Evolutionary conservation across 768 basidiomycete genomes (phyloP), one percentile per base, ranked within the genome.

Genomic region (Xerocomus brunneocitrinus): DNA sequence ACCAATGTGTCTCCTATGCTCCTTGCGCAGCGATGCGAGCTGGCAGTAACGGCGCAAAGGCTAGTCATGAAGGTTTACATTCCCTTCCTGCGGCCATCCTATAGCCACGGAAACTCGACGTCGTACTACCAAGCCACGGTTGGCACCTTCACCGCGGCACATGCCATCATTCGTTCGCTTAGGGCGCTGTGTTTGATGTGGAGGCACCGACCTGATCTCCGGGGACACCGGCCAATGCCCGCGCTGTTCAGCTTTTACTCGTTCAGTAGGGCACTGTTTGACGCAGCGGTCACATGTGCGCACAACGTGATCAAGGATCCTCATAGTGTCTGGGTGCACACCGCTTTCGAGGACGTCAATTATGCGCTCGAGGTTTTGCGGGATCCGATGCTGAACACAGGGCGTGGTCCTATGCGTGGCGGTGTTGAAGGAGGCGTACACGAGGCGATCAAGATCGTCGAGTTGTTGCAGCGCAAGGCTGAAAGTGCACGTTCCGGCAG

Each of bases 121-220:
- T 69, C 73, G 10, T 71, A 74, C 50, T 77, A 77, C 52, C 80
- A 82, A 54, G 83, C 83, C 1, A 74, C 77, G 13, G 74, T 79
- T 35, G 80, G 82, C 32, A 78, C 78, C 30, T 73, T 87, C 38
- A 79, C 78, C 49, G 87, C 89, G 2, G 85, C 87, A 9, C 86
- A 88, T 60, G 67, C 69, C 3, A 78, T 89, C 52, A 73, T 89
- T 34, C 76, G 75, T 52, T 80, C 84, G 0, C 71, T 75, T 38
- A 72, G 72, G 51, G 57, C 73, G 40, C 64, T 81, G 41, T 75
- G 75, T 57, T 58, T 63, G 19, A 65, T 72, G 57, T 75, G 74
- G 73, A 71, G 71, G 40, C 65, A 70, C 36, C 58, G 67, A 10
- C 67, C 67, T 5, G 67, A 68, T 34, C 61, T 69, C n/a, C 66